Percentiles rank a stretch among this genome's conserved stretches.
Conservation (phyloP, 805 yeast genomes). For the Cyberlindnera maclurae region DNA sequence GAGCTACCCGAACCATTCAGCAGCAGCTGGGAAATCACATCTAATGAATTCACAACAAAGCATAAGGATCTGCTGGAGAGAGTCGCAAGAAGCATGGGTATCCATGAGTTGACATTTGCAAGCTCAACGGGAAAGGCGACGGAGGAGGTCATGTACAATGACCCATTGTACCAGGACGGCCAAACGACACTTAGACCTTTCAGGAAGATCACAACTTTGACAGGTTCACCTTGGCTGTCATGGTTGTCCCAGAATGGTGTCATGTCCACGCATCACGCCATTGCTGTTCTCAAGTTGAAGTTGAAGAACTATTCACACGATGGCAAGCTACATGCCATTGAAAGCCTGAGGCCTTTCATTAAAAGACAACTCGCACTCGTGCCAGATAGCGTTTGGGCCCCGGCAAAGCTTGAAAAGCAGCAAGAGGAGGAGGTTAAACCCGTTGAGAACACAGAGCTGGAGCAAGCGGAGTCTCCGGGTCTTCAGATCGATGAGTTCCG, state of each 20-base stretch:
- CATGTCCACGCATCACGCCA: not conserved
- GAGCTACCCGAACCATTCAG: not conserved
- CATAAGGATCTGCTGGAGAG: not conserved
- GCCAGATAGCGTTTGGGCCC: not conserved
- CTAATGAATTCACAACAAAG: not conserved
- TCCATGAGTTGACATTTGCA: not conserved
- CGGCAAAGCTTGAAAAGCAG: not conserved
- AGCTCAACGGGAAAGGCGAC: not conserved
- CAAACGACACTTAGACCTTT: not conserved
- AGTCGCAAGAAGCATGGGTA: not conserved
- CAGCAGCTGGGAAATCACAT: not conserved
- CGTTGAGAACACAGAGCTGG: no score
- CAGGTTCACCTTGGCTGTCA: not conserved
- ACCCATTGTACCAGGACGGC: not conserved
- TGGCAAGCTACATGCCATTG: not conserved
- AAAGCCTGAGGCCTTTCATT: not conserved
- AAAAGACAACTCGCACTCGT: not conserved
- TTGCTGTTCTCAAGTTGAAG: not conserved
- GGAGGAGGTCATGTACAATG: not conserved
- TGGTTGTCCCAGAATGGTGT: constrained; percentile 1
- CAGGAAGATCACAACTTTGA: not conserved
- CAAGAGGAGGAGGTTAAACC: no score
- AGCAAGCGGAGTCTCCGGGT: no score
- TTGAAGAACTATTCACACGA: not conserved
- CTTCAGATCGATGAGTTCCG: no score